Percentiles rank a stretch among this genome's conserved stretches.
Evolutionary conservation across 2,329 filamentous ascomycete species (phyloP).

Genomic region (Stagonosporopsis chrysanthemi): DNA sequence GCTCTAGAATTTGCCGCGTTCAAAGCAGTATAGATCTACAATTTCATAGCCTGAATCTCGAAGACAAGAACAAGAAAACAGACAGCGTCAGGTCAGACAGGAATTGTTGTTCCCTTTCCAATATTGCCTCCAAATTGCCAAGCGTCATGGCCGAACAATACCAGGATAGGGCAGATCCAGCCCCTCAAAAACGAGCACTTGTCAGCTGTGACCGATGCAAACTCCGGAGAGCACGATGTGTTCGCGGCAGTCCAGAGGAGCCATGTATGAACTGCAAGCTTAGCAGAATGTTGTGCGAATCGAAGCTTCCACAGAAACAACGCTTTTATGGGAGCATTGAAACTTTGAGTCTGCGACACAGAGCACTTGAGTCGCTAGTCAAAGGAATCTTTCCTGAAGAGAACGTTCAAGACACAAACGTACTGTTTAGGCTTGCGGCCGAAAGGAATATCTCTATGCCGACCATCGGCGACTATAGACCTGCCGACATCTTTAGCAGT

Average conservation of each 20-base stretch:
- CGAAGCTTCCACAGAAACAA: constrained; percentile 55
- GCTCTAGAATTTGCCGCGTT: too few relatives aligned
- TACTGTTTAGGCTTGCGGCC: constrained; percentile 51
- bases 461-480: constrained; percentile 34
- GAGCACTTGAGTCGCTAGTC: constrained; percentile 53
- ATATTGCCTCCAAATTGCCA: too few relatives aligned
- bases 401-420: constrained; percentile 50
- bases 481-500: constrained; percentile 39
- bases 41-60: too few relatives aligned
- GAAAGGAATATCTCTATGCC: constrained; percentile 51
- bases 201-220: constrained; percentile 45
- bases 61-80: too few relatives aligned
- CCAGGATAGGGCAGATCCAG: constrained; percentile 26
- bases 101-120: too few relatives aligned
- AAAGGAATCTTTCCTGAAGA: constrained; percentile 53
- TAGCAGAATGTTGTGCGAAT: constrained; percentile 52
- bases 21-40: too few relatives aligned
- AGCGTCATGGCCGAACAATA: constrained; percentile 19
- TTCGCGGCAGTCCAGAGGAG: constrained; percentile 38
- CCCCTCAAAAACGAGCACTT: constrained; percentile 38
- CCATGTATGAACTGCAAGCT: constrained; percentile 52
- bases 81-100: too few relatives aligned
- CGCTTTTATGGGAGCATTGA: constrained; percentile 57
- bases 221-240: constrained; percentile 38
- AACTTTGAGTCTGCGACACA: constrained; percentile 54